A percentile compares a stretch with the other conserved stretches of the same genome.
Conservation (phyloP, 345 rosid genomes). For the Citrus hindsii region DNA sequence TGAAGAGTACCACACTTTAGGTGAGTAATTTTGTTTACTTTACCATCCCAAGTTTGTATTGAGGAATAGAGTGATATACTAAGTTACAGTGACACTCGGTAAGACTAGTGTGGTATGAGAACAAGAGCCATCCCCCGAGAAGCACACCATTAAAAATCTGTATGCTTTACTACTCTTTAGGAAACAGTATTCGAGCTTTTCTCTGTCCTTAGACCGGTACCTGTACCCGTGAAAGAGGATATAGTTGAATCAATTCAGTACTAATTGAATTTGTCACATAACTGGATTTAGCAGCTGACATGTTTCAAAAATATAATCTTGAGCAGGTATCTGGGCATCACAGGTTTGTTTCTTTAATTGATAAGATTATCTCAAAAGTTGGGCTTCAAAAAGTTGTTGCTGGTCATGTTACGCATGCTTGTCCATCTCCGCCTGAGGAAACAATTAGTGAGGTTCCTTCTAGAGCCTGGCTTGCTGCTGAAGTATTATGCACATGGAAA, state of each 20-base stretch:
- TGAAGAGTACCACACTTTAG: not conserved
- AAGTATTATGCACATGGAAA: conserved; percentile 88
- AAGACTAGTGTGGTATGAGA: not conserved
- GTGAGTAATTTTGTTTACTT: not conserved
- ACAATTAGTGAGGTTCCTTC: conserved; percentile 26
- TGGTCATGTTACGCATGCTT: conserved; percentile 19
- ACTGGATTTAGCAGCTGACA: conserved; percentile 1
- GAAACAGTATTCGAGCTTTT: not conserved
- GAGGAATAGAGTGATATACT: not conserved
- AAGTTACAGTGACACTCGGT: not conserved
- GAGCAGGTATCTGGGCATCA: conserved; percentile 54
- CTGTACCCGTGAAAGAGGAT: not conserved
- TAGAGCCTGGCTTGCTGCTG: conserved; percentile 91
- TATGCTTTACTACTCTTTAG: not conserved
- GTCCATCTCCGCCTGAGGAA: conserved; percentile 23
- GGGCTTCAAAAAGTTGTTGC: conserved; percentile 56
- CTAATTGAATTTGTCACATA: not conserved
- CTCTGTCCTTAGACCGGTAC: not conserved
- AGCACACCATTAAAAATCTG: not conserved
- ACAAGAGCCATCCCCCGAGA: not conserved
- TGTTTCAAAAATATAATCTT: conserved; percentile 9
- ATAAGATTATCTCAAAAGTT: conserved; percentile 56
- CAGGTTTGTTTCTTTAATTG: conserved; percentile 64
- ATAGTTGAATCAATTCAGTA: not conserved
- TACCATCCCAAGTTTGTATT: not conserved